phyloP scores from a whole-genome alignment of 306 rosid genomes.

The Trichosanthes cucumerina region DNA sequence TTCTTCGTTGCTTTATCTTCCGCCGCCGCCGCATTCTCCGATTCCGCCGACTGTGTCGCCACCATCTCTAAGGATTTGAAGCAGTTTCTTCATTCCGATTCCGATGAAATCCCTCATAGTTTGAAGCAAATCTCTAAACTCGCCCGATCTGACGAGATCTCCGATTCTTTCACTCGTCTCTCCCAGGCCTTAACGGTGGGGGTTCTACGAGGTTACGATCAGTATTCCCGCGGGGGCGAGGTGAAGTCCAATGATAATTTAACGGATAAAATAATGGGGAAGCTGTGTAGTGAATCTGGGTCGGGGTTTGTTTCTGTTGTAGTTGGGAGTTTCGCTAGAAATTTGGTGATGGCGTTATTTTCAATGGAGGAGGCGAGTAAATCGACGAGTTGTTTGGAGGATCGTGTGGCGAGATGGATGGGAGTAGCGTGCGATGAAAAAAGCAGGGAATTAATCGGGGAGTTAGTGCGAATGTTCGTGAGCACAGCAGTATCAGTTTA shows the following conservation, averaged over 20 bases:
- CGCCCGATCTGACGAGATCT: constrained; percentile 41
- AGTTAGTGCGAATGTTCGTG: constrained; percentile 59
- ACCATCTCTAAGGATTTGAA: constrained; percentile 51
- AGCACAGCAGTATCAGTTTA: constrained; percentile 65
- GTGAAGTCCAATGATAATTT: constrained; percentile 8
- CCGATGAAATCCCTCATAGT: constrained; percentile 57
- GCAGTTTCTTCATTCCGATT: constrained; percentile 59
- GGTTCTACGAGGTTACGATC: constrained; percentile 37
- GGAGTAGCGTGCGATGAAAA: constrained; percentile 35
- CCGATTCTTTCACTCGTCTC: constrained; percentile 41
- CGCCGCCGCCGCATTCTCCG: constrained; percentile 49
- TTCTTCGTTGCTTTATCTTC: constrained; percentile 41
- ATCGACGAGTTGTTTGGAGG: constrained; percentile 16
- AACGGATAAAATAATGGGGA: constrained; percentile 38
- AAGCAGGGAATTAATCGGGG: constrained; percentile 47
- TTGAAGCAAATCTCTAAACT: constrained; percentile 64
- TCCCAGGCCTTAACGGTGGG: constrained; percentile 48
- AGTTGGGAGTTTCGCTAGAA: constrained; percentile 78
- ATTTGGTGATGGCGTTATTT: constrained; percentile 41
- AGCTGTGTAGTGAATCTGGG: constrained; percentile 48
- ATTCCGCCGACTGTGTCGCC: constrained; percentile 55
- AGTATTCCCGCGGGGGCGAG: not conserved
- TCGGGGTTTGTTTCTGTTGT: constrained; percentile 68
- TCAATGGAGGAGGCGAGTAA: constrained; percentile 20
- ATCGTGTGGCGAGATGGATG: constrained; percentile 28